These are phyloP conservation scores for Yamadazyma takamatsuzukensis DNA, from an alignment of 805 yeast genomes.

Conservation along the genomic window DNA sequence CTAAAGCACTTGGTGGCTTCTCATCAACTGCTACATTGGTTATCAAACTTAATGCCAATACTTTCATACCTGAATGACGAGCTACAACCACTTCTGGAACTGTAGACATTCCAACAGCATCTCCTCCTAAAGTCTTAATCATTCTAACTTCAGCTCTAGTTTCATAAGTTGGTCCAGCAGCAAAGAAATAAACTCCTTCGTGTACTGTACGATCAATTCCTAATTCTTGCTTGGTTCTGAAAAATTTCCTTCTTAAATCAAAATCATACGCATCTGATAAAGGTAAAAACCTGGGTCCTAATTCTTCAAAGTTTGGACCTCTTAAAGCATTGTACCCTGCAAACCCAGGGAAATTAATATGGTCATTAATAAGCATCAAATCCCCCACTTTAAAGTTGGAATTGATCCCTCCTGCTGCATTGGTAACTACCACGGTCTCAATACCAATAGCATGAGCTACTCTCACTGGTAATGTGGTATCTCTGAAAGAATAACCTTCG, in stretches of 20 bases:
- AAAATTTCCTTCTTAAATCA: conserved; percentile 60
- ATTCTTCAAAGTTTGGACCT: conserved; percentile 76
- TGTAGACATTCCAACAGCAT: conserved; percentile 96
- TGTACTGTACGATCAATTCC: conserved; percentile 59
- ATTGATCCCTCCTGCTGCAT: conserved; percentile 93
- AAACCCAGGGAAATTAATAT: conserved; percentile 85
- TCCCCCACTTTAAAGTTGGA: conserved; percentile 72
- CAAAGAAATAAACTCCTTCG: conserved; percentile 85
- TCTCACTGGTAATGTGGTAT: conserved; percentile 83
- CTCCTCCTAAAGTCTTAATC: conserved; percentile 73
- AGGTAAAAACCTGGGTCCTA: conserved; percentile 87
- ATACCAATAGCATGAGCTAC: conserved; percentile 65
- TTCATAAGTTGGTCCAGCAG: conserved; percentile 93
- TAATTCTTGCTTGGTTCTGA: conserved; percentile 44
- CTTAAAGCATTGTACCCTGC: conserved; percentile 84
- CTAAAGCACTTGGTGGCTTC: conserved; percentile 64
- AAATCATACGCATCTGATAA: conserved; percentile 86
- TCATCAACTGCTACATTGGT: conserved; percentile 79
- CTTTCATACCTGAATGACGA: conserved; percentile 79
- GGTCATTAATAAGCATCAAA: conserved; percentile 86
- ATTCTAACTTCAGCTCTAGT: conserved; percentile 86
- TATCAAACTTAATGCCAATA: conserved; percentile 79
- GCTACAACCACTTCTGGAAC: conserved; percentile 95
- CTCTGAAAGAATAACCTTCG: conserved; percentile 83
- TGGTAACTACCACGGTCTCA: conserved; percentile 71